Percentiles rank a stretch among this genome's conserved stretches.
Evolutionary conservation across 1,284 basidiomycete species (phyloP).

Genomic region (Anthracocystis panici-leucophaei): DNA sequence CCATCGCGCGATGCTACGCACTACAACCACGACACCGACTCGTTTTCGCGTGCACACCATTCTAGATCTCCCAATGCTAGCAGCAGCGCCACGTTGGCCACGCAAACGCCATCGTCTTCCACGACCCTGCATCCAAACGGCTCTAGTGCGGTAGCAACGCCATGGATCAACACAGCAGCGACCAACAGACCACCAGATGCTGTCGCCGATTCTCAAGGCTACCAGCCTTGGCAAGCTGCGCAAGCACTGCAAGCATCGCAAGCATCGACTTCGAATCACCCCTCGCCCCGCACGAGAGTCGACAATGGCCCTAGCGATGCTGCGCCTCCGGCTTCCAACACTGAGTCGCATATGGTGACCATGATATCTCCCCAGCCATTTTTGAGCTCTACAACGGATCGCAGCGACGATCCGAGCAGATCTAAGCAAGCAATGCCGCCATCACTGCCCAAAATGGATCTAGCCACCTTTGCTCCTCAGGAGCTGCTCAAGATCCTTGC

Average conservation of each 20-base stretch:
- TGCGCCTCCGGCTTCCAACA: neutral
- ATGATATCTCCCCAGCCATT: conserved; percentile 15
- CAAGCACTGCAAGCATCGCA: conserved; percentile 10
- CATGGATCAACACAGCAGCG: conserved; percentile 1
- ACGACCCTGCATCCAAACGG: neutral
- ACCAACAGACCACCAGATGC: conserved; percentile 6
- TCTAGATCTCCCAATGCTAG: conserved; percentile 9
- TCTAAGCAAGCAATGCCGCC: conserved; percentile 24
- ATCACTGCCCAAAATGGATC: conserved; percentile 71
- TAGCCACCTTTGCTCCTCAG: conserved; percentile 74
- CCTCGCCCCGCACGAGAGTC: conserved; percentile 28
- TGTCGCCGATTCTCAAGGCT: neutral
- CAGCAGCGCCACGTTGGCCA: neutral
- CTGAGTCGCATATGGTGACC: neutral
- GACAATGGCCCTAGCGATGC: conserved; percentile 5
- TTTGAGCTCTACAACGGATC: conserved; percentile 11
- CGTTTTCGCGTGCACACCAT: conserved; percentile 1
- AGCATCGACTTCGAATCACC: conserved; percentile 4
- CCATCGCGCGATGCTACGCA: conserved; percentile 5
- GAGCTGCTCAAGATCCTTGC: conserved; percentile 89
- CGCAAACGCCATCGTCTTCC: conserved; percentile 6
- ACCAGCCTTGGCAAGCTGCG: neutral
- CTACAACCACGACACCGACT: conserved; percentile 3
- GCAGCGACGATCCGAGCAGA: conserved; percentile 5
- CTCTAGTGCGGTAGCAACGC: neutral